Conservation (phyloP, 2,329 filamentous ascomycete species). For the Claviceps capensis region DNA sequence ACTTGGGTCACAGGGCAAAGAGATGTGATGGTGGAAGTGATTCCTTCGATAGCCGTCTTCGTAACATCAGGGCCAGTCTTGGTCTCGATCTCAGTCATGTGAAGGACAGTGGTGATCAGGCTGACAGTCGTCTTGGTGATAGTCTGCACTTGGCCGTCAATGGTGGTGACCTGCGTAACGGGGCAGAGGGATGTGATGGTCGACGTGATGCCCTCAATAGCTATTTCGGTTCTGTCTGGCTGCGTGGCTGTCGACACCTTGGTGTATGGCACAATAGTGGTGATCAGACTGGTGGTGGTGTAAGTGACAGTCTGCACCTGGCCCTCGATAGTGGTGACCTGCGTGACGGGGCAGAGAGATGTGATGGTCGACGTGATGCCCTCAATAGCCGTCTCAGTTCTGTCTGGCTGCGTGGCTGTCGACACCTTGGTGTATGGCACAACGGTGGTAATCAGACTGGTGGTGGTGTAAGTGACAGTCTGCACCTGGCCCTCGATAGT, state of each 20-base stretch:
- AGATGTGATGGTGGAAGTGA: not conserved
- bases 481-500: constrained; percentile 6
- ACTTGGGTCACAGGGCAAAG: not conserved
- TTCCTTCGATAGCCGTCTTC: not conserved
- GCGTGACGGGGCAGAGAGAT: constrained; percentile 27
- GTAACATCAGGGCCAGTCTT: not conserved
- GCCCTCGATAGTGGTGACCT: constrained; percentile 8
- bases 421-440: constrained; percentile 18
- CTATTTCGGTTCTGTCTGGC: constrained; percentile 17
- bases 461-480: constrained; percentile 11
- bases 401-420: constrained; percentile 17
- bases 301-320: constrained; percentile 8
- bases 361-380: constrained; percentile 27
- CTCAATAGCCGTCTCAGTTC: constrained; percentile 17
- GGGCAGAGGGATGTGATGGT: constrained; percentile 30
- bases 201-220: constrained; percentile 18
- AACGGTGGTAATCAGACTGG: constrained; percentile 13
- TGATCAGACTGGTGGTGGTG: constrained; percentile 12
- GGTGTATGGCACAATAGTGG: constrained; percentile 17
- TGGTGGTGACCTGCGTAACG: constrained; percentile 16
- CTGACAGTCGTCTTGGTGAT: constrained; percentile 11
- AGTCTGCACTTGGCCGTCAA: constrained; percentile 5
- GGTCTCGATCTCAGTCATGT: constrained; percentile 12
- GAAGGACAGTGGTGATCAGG: constrained; percentile 14
- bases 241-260: constrained; percentile 18